Evolutionary conservation across 768 basidiomycete genomes (phyloP).

Genomic region (Suillus paluster): DNA sequence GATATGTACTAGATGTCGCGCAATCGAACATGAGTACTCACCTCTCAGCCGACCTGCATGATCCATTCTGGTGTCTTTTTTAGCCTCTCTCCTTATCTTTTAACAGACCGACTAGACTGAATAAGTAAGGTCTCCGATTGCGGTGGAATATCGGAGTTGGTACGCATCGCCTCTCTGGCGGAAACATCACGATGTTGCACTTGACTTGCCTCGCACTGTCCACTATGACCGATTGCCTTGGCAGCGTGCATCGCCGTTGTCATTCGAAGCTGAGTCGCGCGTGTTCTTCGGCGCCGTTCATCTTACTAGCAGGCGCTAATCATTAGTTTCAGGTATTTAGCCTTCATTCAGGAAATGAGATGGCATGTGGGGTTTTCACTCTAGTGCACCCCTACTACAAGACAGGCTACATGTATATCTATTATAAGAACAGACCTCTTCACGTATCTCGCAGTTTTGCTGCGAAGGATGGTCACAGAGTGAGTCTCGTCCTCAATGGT

Average conservation of each 20-base stretch:
- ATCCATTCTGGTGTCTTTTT: background rate
- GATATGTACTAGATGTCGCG: slow-evolving; percentile 65
- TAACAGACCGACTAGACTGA: too few species aligned
- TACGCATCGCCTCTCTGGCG: slow-evolving; percentile 60
- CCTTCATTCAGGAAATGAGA: slow-evolving; percentile 70
- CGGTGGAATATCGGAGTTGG: slow-evolving; percentile 62
- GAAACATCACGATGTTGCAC: slow-evolving; percentile 71
- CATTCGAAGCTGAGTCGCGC: slow-evolving; percentile 61
- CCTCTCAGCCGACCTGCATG: background rate
- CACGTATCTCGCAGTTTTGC: slow-evolving; percentile 60
- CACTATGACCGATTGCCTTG: slow-evolving; percentile 68
- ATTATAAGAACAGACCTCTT: slow-evolving; percentile 71
- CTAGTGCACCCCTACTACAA: background rate
- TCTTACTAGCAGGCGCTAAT: background rate
- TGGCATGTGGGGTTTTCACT: slow-evolving; percentile 46
- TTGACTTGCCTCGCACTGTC: slow-evolving; percentile 66
- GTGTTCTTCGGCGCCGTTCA: slow-evolving; percentile 19
- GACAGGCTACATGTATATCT: slow-evolving; percentile 45
- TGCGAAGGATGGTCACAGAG: slow-evolving; percentile 51
- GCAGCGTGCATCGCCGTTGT: slow-evolving; percentile 67
- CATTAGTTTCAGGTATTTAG: slow-evolving; percentile 26
- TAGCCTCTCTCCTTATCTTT: background rate
- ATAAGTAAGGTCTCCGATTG: slow-evolving; percentile 53
- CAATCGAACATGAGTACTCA: slow-evolving; percentile 65
- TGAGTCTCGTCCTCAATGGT: slow-evolving; percentile 20